phyloP scores from a whole-genome alignment of 257 asterid species.

The Rehmannia glutinosa region DNA sequence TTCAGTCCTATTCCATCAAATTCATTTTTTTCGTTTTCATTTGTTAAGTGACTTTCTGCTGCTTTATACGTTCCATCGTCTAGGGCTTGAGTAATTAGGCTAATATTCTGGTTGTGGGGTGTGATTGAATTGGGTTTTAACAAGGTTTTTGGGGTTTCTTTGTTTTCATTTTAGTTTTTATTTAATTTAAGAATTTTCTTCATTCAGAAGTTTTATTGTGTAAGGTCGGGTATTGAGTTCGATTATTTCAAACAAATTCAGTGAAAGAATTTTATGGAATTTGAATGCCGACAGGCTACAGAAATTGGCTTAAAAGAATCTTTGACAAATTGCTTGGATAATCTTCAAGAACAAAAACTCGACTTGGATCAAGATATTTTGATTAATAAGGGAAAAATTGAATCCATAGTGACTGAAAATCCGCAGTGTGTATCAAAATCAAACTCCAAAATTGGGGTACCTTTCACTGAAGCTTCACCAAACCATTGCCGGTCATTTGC shows the following conservation, averaged over 20 bases:
- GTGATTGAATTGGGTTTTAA: constrained; percentile 45
- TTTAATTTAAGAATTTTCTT: constrained; percentile 6
- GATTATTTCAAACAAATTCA: too few species aligned
- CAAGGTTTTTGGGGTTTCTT: too few species aligned
- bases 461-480: constrained; percentile 30
- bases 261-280: constrained; percentile 67
- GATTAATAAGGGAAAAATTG: constrained; percentile 12
- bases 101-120: constrained; percentile 22
- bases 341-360: constrained; percentile 20
- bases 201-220: background rate
- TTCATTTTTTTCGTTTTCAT: background rate
- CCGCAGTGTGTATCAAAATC: constrained; percentile 17
- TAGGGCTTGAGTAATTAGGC: constrained; percentile 22
- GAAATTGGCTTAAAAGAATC: constrained; percentile 28
- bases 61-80: background rate
- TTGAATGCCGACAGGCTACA: constrained; percentile 71
- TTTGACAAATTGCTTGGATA: constrained; percentile 31
- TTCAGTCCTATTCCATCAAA: too few species aligned
- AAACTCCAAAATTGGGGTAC: constrained; percentile 29
- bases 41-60: background rate
- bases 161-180: too few species aligned
- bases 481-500: constrained; percentile 34
- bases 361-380: constrained; percentile 26
- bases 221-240: too few species aligned
- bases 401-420: constrained; percentile 24